These are phyloP conservation scores for Coemansia sp. DNA, from an alignment of 192 early-diverging fungal genomes.

Conservation along the genomic window DNA sequence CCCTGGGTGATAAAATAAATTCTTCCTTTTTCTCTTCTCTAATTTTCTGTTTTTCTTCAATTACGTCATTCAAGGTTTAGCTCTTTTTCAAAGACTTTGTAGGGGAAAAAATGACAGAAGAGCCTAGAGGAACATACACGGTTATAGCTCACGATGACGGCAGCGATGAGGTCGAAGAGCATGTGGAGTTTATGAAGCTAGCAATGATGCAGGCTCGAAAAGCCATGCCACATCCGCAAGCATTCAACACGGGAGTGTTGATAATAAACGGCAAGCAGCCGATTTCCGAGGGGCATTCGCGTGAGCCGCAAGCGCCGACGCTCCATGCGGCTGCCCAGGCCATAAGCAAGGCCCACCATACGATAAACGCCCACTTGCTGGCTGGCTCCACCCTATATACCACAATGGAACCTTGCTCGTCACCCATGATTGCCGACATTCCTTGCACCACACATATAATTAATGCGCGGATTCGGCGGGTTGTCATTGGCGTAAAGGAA, in stretches of 20 bases:
- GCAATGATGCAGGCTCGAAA: slow-evolving; percentile 39
- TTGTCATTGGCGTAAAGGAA: slow-evolving; percentile 86
- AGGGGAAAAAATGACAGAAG: slow-evolving; percentile 5
- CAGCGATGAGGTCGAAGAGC: slow-evolving; percentile 28
- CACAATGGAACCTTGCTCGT: slow-evolving; percentile 96
- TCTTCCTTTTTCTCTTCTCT: slow-evolving; percentile 6
- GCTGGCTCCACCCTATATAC: slow-evolving; percentile 76
- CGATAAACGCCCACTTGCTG: slow-evolving; percentile 6
- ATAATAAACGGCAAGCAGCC: slow-evolving; percentile 28
- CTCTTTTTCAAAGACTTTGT: not conserved
- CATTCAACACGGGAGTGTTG: slow-evolving; percentile 33
- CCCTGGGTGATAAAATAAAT: no score
- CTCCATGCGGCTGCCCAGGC: slow-evolving; percentile 31
- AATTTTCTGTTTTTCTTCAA: not conserved
- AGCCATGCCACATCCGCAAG: slow-evolving; percentile 22
- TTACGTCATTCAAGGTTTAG: not conserved
- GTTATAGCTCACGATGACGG: slow-evolving; percentile 38
- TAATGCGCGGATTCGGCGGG: slow-evolving; percentile 61
- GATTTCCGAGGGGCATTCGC: slow-evolving; percentile 32
- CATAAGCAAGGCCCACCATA: slow-evolving; percentile 20
- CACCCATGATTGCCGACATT: slow-evolving; percentile 65
- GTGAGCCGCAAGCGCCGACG: slow-evolving; percentile 14
- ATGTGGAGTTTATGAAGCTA: slow-evolving; percentile 42
- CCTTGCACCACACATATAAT: slow-evolving; percentile 78
- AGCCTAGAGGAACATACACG: slow-evolving; percentile 21